Conservation (phyloP, 1,284 basidiomycete species). For the Thecaphora thlaspeos region DNA sequence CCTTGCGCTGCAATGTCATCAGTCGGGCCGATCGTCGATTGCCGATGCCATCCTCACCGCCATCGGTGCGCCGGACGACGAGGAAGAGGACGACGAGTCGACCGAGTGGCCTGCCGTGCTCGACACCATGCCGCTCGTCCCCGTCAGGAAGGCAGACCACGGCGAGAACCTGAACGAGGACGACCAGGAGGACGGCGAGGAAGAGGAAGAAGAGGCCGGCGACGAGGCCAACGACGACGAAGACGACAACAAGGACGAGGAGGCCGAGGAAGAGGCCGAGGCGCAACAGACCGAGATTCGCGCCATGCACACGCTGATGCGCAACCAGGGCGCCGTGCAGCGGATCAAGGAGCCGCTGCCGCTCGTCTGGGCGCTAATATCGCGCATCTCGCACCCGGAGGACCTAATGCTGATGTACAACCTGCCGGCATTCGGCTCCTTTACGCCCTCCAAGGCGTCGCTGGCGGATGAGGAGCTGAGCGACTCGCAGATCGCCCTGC, state of each 20-base stretch:
- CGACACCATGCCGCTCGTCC: conserved; percentile 46
- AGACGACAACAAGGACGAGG: conserved; percentile 7
- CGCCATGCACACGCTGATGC: conserved; percentile 44
- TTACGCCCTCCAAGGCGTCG: conserved; percentile 28
- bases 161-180: conserved; percentile 15
- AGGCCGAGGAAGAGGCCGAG: conserved; percentile 17
- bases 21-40: conserved; percentile 36
- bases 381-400: conserved; percentile 41
- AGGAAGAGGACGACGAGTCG: conserved; percentile 28
- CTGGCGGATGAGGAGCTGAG: conserved; percentile 31
- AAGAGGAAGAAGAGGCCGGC: conserved; percentile 10
- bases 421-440: conserved; percentile 51
- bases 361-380: conserved; percentile 41
- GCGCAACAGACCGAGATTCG: conserved; percentile 32
- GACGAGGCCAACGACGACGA: conserved; percentile 25
- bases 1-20: no score
- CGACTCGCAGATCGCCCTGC: conserved; percentile 23
- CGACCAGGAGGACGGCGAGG: conserved; percentile 16
- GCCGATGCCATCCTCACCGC: conserved; percentile 39
- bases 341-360: conserved; percentile 50
- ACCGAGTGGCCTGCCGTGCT: conserved; percentile 40
- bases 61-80: conserved; percentile 27
- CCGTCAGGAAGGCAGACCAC: conserved; percentile 19
- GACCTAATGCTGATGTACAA: conserved; percentile 54
- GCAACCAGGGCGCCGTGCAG: conserved; percentile 52